These are phyloP conservation scores for Dothistroma pini DNA, from an alignment of 2,329 filamentous ascomycete genomes.

Conservation along the genomic window DNA sequence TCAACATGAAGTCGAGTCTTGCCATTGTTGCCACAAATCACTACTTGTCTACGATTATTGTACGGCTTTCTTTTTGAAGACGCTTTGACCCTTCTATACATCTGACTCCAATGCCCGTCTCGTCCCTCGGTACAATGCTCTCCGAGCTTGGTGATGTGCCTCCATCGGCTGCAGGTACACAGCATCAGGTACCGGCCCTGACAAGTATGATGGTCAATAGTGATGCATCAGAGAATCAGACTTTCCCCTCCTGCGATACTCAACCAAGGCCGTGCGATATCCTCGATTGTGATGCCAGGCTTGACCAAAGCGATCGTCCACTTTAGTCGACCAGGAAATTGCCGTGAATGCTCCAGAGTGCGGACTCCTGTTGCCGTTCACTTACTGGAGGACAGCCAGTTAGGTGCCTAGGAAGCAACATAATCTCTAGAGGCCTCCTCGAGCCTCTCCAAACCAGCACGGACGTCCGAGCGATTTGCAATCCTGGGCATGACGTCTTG, in stretches of 20 bases:
- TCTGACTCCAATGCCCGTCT: neutral
- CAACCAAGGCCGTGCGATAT: too few relatives aligned
- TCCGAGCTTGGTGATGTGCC: neutral
- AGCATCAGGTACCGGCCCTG: neutral
- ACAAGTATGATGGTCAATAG: neutral
- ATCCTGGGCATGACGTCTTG: neutral
- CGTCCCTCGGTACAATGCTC: neutral
- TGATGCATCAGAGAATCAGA: neutral
- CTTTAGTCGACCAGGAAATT: too few relatives aligned
- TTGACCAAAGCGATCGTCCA: too few relatives aligned
- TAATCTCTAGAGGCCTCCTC: too few relatives aligned
- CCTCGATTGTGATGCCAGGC: too few relatives aligned
- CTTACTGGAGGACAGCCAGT: too few relatives aligned
- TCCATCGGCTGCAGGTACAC: neutral
- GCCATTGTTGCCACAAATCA: neutral
- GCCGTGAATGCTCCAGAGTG: too few relatives aligned
- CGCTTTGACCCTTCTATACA: neutral
- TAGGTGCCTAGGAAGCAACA: too few relatives aligned
- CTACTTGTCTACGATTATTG: neutral
- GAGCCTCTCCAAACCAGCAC: too few relatives aligned
- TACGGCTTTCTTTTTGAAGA: neutral
- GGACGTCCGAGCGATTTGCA: neutral
- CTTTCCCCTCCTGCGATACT: too few relatives aligned
- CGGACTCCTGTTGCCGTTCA: too few relatives aligned
- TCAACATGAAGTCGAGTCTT: neutral